These are phyloP conservation scores for Penicillium crustosum DNA, from an alignment of 2,329 filamentous ascomycete species.

Conservation along the genomic window DNA sequence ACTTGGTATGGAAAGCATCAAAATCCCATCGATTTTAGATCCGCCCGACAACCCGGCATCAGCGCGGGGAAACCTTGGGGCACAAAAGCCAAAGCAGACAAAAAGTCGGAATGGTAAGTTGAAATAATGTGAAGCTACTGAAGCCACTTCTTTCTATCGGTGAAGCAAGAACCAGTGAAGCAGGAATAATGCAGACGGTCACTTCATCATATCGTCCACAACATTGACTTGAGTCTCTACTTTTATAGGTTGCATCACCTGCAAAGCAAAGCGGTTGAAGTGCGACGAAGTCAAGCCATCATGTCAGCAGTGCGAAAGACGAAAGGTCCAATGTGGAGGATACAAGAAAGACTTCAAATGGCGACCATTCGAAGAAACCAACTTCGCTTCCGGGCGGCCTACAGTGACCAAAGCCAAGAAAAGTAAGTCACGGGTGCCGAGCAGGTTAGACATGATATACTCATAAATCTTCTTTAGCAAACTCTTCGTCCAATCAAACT, in stretches of 20 bases:
- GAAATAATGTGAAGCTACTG: background rate
- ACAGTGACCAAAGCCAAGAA: slow-evolving; percentile 47
- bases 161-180: background rate
- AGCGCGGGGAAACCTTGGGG: slow-evolving; percentile 28
- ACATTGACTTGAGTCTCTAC: slow-evolving; percentile 29
- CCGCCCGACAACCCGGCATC: slow-evolving; percentile 25
- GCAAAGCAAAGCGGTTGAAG: slow-evolving; percentile 71
- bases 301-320: slow-evolving; percentile 65
- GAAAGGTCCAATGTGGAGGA: slow-evolving; percentile 66
- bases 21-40: slow-evolving; percentile 57
- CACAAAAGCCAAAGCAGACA: slow-evolving; percentile 66
- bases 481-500: background rate
- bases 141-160: background rate
- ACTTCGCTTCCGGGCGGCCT: slow-evolving; percentile 43
- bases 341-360: slow-evolving; percentile 78
- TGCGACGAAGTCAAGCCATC: slow-evolving; percentile 71
- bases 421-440: slow-evolving; percentile 32
- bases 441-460: background rate
- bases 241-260: slow-evolving; percentile 66
- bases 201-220: background rate
- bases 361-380: slow-evolving; percentile 67
- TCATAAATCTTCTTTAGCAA: slow-evolving; percentile 3
- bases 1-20: slow-evolving; percentile 57
- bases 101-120: slow-evolving; percentile 70
- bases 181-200: background rate